Evolutionary conservation across 352 stramenopile genomes (phyloP), one percentile per base, ranked within the genome.

Genomic region (Phytophthora sojae): DNA sequence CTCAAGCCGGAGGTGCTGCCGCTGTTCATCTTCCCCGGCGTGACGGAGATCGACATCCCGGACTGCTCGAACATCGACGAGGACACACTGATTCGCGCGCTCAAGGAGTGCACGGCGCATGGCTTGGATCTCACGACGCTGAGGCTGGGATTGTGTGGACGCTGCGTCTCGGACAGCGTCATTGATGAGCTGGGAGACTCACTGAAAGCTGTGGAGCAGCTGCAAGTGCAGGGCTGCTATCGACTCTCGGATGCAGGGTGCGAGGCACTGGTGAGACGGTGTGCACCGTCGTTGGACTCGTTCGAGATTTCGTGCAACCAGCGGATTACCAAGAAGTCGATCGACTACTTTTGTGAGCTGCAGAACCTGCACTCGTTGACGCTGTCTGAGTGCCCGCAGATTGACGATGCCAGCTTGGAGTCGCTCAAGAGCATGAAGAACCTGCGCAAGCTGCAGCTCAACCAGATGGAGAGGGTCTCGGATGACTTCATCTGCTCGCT

Each of bases 251-350:
- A 95, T 55, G 63, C 72, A 6, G 87, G 87, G 4, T 88, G 85
- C 25, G 76, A 93, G 63, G 76, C 79, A 2, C 71, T 95, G 1
- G 85, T 95, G 32, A 81, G 82, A 15, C 85, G 77, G 5, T 94
- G 88, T 57, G 84, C 85, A 9, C 86, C 86, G 21, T 92, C 85
- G 52, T 67, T 96, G 6, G 80, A 93, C 35, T 69, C 81, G 47
- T 90, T 96, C 51, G 85, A 93, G 67, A 74, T 96, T 6, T 93
- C 83, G 32, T 94, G 88, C 62, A 94, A 96, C 68, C 88, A 96
- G 58, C 86, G 88, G 0, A 92, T 96, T 70, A 93, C 82, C 6
- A 83, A 89, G 21, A 70, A 80, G 39, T 90, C 86, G 14, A 92
- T 96, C 44, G 78, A 91, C 57, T 90, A 88, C 47, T 89, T 94